These are phyloP conservation scores for Acorus gramineus DNA, from an alignment of 106 monocot species.

Conservation along the genomic window DNA sequence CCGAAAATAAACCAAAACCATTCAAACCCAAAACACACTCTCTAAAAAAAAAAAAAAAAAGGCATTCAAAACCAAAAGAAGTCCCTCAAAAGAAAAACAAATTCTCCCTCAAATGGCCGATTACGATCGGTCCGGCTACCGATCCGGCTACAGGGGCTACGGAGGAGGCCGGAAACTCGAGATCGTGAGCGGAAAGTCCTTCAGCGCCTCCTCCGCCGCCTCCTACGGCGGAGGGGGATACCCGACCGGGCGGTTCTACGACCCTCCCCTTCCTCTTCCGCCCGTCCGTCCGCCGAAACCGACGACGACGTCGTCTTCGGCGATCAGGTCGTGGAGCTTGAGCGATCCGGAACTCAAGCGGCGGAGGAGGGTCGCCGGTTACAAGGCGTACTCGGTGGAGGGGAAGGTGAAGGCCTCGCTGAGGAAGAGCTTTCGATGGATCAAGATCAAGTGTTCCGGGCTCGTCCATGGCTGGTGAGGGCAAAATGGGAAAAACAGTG, in stretches of 20 bases:
- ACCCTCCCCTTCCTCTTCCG: too few relatives aligned
- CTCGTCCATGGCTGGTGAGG: constrained; percentile 18
- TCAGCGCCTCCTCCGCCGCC: background rate
- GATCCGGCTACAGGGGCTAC: background rate
- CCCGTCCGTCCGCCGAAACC: background rate
- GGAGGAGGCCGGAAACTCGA: constrained; percentile 1
- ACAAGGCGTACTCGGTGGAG: constrained; percentile 24
- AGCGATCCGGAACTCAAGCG: constrained; percentile 17
- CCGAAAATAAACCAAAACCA: too few relatives aligned
- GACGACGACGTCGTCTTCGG: background rate
- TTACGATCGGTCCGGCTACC: constrained; percentile 4
- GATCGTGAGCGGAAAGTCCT: constrained; percentile 4
- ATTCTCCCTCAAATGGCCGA: background rate
- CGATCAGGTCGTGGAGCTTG: background rate
- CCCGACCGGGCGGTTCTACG: background rate
- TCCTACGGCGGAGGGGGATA: too few relatives aligned
- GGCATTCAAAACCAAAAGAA: too few relatives aligned
- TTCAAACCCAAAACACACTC: too few relatives aligned
- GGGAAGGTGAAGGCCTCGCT: constrained; percentile 16
- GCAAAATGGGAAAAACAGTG: too few relatives aligned
- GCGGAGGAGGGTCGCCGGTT: constrained; percentile 17
- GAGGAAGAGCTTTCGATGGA: constrained; percentile 16
- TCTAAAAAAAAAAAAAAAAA: too few relatives aligned
- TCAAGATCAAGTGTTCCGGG: constrained; percentile 18
- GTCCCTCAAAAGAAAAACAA: background rate